Conservation (phyloP, 2,329 filamentous ascomycete genomes). For the Xylaria hypoxylon region DNA sequence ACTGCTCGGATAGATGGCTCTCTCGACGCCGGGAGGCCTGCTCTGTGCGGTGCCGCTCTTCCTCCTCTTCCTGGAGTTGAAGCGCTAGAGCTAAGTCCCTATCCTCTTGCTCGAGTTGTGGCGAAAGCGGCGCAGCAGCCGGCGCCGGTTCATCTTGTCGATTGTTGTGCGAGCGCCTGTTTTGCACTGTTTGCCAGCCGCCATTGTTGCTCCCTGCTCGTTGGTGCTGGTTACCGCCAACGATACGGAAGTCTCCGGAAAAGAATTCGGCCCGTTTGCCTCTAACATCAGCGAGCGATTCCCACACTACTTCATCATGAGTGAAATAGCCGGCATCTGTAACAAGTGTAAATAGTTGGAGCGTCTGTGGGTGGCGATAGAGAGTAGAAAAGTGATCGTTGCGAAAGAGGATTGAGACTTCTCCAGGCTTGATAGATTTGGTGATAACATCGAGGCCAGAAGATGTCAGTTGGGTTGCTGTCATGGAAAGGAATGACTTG, state of each 20-base stretch:
- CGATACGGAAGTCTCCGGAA: slow-evolving; percentile 87
- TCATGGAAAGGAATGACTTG: slow-evolving; percentile 81
- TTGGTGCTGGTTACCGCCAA: slow-evolving; percentile 67
- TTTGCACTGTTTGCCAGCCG: slow-evolving; percentile 61
- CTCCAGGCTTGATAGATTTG: slow-evolving; percentile 77
- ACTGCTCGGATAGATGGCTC: slow-evolving; percentile 75
- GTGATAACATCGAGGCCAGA: slow-evolving; percentile 82
- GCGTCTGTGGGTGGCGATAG: slow-evolving; percentile 85
- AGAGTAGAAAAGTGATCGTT: slow-evolving; percentile 98
- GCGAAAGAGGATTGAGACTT: slow-evolving; percentile 90
- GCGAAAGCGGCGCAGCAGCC: slow-evolving; percentile 52
- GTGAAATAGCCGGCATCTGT: slow-evolving; percentile 91
- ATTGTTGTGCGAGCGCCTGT: slow-evolving; percentile 48
- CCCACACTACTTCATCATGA: slow-evolving; percentile 95
- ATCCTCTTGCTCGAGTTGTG: slow-evolving; percentile 77
- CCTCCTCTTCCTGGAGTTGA: slow-evolving; percentile 94
- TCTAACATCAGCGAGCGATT: slow-evolving; percentile 88
- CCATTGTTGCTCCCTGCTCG: slow-evolving; percentile 33
- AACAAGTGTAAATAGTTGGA: slow-evolving; percentile 83
- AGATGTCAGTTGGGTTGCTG: slow-evolving; percentile 87
- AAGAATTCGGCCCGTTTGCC: slow-evolving; percentile 86
- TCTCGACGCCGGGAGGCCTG: slow-evolving; percentile 74
- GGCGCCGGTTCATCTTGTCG: slow-evolving; percentile 37
- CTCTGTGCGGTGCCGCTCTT: slow-evolving; percentile 75
- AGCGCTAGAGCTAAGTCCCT: slow-evolving; percentile 88